Base-by-base conservation (phyloP, 2,329 filamentous ascomycete genomes). In the Aspergillus pseudoterreus region DNA sequence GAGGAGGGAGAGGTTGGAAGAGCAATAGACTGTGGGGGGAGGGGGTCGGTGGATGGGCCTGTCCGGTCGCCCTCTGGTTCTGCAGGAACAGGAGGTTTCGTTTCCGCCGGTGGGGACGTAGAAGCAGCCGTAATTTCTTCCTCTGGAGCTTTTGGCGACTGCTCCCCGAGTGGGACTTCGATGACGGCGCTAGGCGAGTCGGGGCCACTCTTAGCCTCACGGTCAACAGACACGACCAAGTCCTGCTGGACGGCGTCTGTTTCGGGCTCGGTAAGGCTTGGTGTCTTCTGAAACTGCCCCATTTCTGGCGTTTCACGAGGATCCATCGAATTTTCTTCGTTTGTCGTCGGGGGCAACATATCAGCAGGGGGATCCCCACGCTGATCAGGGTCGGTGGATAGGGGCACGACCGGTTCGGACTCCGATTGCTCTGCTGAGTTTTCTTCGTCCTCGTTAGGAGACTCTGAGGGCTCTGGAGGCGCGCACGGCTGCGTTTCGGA, bases 111-210 rank as follows among this genome's bases (percentile, higher is more conserved):
- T 52, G 57, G 58, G 45, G 54, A 30, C 27, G 27, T 51, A 57
- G 56, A 49, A 43, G 53, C 56, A 49, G 54, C 56, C 47, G 55
- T 53, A 61, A 58, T 61, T 59, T 63, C 59, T 55, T 53, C 53
- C 44, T 57, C 57, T 52, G 60, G 53, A 56, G 55, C 53, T 46
- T 57, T 60, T 55, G 58, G 49, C 54, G 59, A 55, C 49, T 61
- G 54, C 49, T 53, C 57, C 57, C 57, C 51, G 54, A 57, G 66
- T 65, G 66, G 63, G 53, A 60, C 61, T 47, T 63, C 57, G 50
- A 57, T 47, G 52, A 52, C 54, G 57, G 59, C 64, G 58, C 65
- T 67, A 65, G 66, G 54, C 57, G 62, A 61, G 57, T 60, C 58
- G 59, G 62, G 57, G 55, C 61, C 59, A 51, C 58, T 60, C 53